Conservation (phyloP, 2,329 filamentous ascomycete species). For the Dryadomyces sulphureus region DNA sequence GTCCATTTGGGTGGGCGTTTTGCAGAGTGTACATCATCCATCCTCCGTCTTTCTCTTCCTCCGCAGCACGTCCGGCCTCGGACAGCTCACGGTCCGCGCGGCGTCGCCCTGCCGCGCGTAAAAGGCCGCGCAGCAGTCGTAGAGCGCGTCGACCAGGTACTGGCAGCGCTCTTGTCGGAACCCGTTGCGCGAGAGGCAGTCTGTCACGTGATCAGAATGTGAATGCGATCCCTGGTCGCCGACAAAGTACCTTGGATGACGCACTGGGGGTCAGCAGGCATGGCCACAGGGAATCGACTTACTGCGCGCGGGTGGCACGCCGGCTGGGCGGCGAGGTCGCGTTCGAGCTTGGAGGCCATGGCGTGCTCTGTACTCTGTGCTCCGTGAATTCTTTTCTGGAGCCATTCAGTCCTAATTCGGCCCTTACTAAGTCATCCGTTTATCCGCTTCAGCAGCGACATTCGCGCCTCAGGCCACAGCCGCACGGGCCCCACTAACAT, state of each 20-base stretch:
- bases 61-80: constrained; percentile 62
- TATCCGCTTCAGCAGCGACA: not conserved
- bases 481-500: not conserved
- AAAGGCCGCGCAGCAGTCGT: constrained; percentile 85
- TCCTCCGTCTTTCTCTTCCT: not conserved
- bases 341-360: constrained; percentile 28
- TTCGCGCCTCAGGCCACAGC: not conserved
- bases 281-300: constrained; percentile 18
- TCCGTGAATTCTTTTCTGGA: not conserved
- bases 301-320: constrained; percentile 79
- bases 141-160: constrained; percentile 64
- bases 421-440: not conserved
- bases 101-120: constrained; percentile 67
- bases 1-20: constrained; percentile 23
- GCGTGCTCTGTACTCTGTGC: too few relatives aligned
- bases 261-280: constrained; percentile 38
- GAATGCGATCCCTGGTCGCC: too few relatives aligned
- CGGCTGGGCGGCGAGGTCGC: constrained; percentile 59
- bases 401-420: not conserved
- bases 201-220: too few relatives aligned
- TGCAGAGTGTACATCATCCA: constrained; percentile 22
- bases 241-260: constrained; percentile 94
- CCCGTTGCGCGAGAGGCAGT: constrained; percentile 69
- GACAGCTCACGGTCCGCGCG: constrained; percentile 69
- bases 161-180: constrained; percentile 80